Base-by-base conservation (phyloP, 257 asterid genomes). In the Plantago ovata region DNA sequence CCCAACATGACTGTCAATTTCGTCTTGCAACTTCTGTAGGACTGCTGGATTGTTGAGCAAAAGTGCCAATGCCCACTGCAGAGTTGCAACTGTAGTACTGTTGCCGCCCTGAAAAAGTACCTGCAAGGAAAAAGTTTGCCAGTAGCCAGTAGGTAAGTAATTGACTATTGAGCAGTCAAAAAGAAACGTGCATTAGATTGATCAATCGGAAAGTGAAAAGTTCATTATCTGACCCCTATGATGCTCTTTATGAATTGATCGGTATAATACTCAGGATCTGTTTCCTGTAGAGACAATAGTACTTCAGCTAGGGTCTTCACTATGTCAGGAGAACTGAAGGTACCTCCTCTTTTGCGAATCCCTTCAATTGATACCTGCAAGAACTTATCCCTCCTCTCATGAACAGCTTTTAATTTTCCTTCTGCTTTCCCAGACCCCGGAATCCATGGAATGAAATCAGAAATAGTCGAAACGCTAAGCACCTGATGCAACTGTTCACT, bases 21-120 rank as follows among this genome's bases (percentile, higher is more conserved):
- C 82, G 36, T 66, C 48, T 62, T 72, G 82, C 48, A 72, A 63
- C 3, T 58, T 76, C 32, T 57, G 23, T 1, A 76, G 61, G 45
- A 68, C 71, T 0, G 53, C 16, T 3, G 28, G 46, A 20, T 66
- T 71, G 48, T 49, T 57, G 58, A 76, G 39, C 28, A 76, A 65
- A 45, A 68, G 75, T 1, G 81, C 65, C 78, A 76, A 72, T 21
- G 78, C 66, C 78, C 81, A 76, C 13, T 76, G 78, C 38, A 76
- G 69, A 10, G 82, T 75, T 9, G 82, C 72, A 0, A 77, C 78
- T 11, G 72, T 74, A 3, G 78, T 76, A 57, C 72, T 78, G 1
- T 75, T 76, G 13, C 81, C 78, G 16, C 78, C 81, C 7, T 16
- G 55, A 21, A 49, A 19, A 49, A 49, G 55, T 21, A 49, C 13